Evolutionary conservation across 495 filamentous ascomycete genomes (phyloP), one percentile per base, ranked within the genome.

Genomic region (Durotheca rogersii): DNA sequence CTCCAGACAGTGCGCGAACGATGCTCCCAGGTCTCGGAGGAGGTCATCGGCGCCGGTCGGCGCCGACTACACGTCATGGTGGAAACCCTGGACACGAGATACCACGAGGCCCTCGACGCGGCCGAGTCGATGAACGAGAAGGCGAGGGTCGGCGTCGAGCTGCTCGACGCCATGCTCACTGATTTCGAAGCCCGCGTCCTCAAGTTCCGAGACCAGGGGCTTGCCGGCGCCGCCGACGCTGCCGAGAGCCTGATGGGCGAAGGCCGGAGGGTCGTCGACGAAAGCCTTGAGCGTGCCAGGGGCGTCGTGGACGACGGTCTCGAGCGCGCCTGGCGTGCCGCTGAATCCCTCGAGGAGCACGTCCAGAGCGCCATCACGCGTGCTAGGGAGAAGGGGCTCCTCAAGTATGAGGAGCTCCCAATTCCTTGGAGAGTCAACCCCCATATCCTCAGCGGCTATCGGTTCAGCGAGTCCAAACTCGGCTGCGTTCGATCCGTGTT

Each of bases 401-500:
- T 99, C 57, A 80, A 80, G 31, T 97, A 96, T 69, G 82, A 90
- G 21, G 89, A 96, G 44, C 78, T 99, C 1, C 93, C 93, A 4
- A 72, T 89, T 9, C 93, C 93, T 1, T 99, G 93, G 93, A 80
- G 87, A 36, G 81, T 96, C 46, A 99, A 99, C 68, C 90, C 91
- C 4, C 88, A 97, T 70, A 97, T 99, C 65, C 72, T 82, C 16
- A 77, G 75, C 7, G 93, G 93, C 25, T 99, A 99, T 64, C 91
- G 93, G 29, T 99, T 99, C 73, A 87, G 81, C 44, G 85, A 92
- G 47, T 86, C 84, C 39, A 95, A 94, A 66, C 62, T 89, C 40
- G 92, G 88, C 33, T 97, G 92, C 64, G 71, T 97, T 29, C 78
- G 80, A 15, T 96, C 90, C 4, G 80, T 88, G 44, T 89, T 96